These are phyloP conservation scores for Pterocarpus santalinus DNA, from an alignment of 306 rosid genomes.

Conservation along the genomic window DNA sequence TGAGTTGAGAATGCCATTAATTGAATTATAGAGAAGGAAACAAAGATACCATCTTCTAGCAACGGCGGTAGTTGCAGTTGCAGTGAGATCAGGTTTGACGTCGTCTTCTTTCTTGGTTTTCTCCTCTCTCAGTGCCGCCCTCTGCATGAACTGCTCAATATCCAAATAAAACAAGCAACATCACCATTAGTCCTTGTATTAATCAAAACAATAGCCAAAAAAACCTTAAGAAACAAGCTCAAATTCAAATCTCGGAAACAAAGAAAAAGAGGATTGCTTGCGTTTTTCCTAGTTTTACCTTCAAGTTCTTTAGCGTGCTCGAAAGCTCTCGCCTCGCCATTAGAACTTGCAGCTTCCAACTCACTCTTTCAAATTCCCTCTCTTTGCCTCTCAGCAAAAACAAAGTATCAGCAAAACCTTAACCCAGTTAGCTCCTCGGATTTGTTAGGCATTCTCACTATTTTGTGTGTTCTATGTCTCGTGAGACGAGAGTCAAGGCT, in stretches of 20 bases:
- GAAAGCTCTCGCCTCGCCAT: constrained; percentile 90
- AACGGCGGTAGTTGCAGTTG: constrained; percentile 53
- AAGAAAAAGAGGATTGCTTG: neutral
- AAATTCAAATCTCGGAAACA: constrained; percentile 5
- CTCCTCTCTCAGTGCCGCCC: constrained; percentile 75
- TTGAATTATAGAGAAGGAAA: constrained; percentile 5
- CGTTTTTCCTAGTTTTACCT: constrained; percentile 55
- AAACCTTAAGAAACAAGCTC: constrained; percentile 3
- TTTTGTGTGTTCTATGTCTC: neutral
- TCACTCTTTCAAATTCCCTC: neutral
- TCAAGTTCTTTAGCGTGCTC: constrained; percentile 76
- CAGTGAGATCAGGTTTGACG: constrained; percentile 55
- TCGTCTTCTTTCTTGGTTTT: constrained; percentile 66
- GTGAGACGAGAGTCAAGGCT: neutral
- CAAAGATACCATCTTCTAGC: constrained; percentile 65
- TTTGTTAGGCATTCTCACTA: neutral
- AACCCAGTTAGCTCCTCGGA: constrained; percentile 47
- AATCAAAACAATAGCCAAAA: constrained; percentile 11
- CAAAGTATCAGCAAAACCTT: constrained; percentile 15
- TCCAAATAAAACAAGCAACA: constrained; percentile 1
- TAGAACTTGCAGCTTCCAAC: constrained; percentile 31
- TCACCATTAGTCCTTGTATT: neutral
- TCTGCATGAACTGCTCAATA: constrained; percentile 83
- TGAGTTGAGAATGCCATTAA: neutral
- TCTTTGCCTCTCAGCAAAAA: neutral